Base-by-base conservation (phyloP, 768 basidiomycete genomes). In the Leucosporidium scottii region DNA sequence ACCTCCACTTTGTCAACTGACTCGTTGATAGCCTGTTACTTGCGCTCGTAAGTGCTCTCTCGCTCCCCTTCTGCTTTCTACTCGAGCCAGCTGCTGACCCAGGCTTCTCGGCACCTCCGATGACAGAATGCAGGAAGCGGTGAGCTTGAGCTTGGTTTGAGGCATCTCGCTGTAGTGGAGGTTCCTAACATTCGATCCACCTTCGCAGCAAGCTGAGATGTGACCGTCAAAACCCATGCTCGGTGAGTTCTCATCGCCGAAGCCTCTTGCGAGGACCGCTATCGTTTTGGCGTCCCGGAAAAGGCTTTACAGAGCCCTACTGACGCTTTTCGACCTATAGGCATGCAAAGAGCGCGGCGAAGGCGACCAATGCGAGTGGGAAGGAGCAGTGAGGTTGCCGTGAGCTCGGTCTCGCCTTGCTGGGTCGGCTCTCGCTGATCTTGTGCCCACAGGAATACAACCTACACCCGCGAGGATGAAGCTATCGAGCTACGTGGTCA, bases 381-480 rank as follows among this genome's bases (percentile, higher is more conserved):
- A 59, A 10, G 58, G 58, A 12, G 58, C 58, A 2, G 44, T 59
- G 23, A 30, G 58, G 10, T 18, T 47, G 15, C 36, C 36, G 58
- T 59, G 58, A 34, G 57, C 36, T 21, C 18, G 6, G 1, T 25
- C 17, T 47, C 10, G 17, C 58, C 8, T 20, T 2, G 39, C 58
- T 1, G 4, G 9, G 9, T 15, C 23, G 2, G 4, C 34, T 13
- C 34, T 20, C 23, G 31, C n/a, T 23, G 21, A 25, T 25, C 55
- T 57, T 25, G 30, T 23, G 1, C 17, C 25, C 13, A 3, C n/a
- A 23, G n/a, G 4, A 34, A 36, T 27, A 59, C 48, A 15, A 61
- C 31, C 60, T 61, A 61, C 30, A 50, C 60, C 2, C 60, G 49
- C 18, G 60, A 61, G n/a, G 31, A 51, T 20, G 60, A 61, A 51